These are phyloP conservation scores for Musa acuminata DNA, from an alignment of 176 grass and related monocot species.

Conservation along the genomic window DNA sequence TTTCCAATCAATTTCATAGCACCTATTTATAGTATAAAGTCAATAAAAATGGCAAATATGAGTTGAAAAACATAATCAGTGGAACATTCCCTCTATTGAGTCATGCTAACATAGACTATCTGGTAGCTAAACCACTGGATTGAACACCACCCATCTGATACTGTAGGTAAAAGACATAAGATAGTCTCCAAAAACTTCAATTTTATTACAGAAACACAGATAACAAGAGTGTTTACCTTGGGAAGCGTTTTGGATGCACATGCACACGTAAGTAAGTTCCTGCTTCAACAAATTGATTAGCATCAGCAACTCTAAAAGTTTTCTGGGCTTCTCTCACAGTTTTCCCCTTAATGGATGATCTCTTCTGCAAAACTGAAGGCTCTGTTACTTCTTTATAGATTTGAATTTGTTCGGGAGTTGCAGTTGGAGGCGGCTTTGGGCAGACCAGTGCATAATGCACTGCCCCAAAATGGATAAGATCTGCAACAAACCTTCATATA, in stretches of 20 bases:
- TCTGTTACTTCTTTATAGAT: conserved; percentile 80
- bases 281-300: conserved; percentile 54
- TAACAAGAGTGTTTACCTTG: conserved; percentile 35
- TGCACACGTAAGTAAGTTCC: conserved; percentile 76
- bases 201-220: background rate
- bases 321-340: conserved; percentile 93
- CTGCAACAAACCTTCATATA: conserved; percentile 85
- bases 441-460: conserved; percentile 81
- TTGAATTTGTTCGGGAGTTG: conserved; percentile 49
- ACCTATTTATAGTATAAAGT: conserved; percentile 35
- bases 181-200: background rate
- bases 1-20: conserved; percentile 96
- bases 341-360: conserved; percentile 84
- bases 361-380: conserved; percentile 46
- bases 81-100: background rate
- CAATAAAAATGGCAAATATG: background rate
- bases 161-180: background rate
- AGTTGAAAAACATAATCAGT: background rate
- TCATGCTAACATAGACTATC: background rate
- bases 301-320: conserved; percentile 68
- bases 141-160: background rate
- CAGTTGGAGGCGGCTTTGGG: conserved; percentile 62
- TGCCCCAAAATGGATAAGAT: conserved; percentile 86
- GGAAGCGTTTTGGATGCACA: conserved; percentile 89
- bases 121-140: background rate